Base-by-base conservation (phyloP, 1,139 yeast species). In the Wickerhamomyces sp. region DNA sequence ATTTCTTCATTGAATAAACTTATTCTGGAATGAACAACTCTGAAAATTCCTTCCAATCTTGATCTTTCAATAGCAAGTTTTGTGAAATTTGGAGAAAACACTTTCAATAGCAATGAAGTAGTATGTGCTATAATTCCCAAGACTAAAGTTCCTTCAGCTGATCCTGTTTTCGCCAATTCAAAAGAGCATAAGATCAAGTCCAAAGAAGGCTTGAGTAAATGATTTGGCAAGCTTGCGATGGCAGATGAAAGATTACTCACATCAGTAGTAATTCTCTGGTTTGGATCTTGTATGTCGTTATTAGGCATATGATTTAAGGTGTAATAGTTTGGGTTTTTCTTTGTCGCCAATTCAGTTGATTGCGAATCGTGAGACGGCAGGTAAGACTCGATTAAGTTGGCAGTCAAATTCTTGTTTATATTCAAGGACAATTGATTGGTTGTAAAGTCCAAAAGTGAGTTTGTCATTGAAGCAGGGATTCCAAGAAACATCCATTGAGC, bases 61-160 rank as follows among this genome's bases (percentile, higher is more conserved):
- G 96, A 92, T 56, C 82, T 80, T 46, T 81, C 80, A 38, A 88
- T 73, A 1, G 95, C 88, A 40, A 87, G 69, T 56, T 76, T 83
- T 21, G 96, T 94, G 58, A 90, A 90, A 36, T 95, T 95, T 8
- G 97, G 97, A 12, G 96, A 86, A 52, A 89, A 77, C 41, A 85
- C 68, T 49, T 84, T 72, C 49, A 90, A 67, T 33, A 84, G 67
- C 35, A 81, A 71, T 3, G 96, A 88, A 15, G 96, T 86, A 28
- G 84, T 65, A 57, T 88, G 94, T 5, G 95, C 89, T 45, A 90
- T 69, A 41, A 87, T 60, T 1, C 96, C 96, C 32, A 90, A 70
- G 3, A 86, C 75, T 41, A 90, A 65, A 5, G 95, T 85, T 9
- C 95, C 95, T 64, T 90, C 97, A 9, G 90, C 87, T 28, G 84